phyloP scores from a whole-genome alignment of 1,284 basidiomycete genomes.

The Fomitopsis schrenkii region DNA sequence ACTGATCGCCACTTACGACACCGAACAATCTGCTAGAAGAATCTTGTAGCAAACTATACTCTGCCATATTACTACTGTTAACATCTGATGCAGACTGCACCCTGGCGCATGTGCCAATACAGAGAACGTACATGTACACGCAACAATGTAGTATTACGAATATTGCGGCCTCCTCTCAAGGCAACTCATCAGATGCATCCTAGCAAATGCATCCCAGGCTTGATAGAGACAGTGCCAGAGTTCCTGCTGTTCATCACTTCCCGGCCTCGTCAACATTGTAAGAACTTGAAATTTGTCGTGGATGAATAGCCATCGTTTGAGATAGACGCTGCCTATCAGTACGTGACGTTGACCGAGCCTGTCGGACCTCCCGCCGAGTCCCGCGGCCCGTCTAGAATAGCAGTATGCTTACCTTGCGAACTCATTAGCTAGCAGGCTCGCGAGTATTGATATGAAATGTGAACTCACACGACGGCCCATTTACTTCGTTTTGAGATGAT shows the following conservation, averaged over 20 bases:
- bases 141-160: background rate
- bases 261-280: background rate
- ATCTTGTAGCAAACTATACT: conserved; percentile 1
- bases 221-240: background rate
- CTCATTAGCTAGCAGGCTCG: no score
- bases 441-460: no score
- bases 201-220: background rate
- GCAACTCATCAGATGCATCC: no score
- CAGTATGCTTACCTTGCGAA: no score
- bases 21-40: conserved; percentile 13
- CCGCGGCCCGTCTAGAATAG: no score
- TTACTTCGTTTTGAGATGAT: no score
- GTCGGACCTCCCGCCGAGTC: no score
- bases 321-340: no score
- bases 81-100: background rate
- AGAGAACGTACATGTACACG: background rate
- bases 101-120: background rate
- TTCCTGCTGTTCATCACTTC: background rate
- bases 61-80: background rate
- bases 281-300: background rate
- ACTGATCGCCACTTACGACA: conserved; percentile 19
- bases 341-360: no score
- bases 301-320: no score
- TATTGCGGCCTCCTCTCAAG: background rate
- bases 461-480: no score